Conservation (phyloP, 2,329 filamentous ascomycete genomes). For the Sclerotinia spermophila region DNA sequence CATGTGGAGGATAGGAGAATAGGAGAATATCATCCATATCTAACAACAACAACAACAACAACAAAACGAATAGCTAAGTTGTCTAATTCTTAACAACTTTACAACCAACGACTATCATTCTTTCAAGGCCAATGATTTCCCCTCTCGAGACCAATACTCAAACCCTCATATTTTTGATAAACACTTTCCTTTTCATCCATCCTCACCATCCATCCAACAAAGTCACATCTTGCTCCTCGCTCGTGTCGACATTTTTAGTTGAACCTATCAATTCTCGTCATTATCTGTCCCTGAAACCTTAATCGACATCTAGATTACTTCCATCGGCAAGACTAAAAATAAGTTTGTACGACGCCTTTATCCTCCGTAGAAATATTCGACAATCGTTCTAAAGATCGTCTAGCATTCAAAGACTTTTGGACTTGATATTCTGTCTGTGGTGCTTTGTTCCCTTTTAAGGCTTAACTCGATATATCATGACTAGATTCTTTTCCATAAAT, state of each 20-base stretch:
- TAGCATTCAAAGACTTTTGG: background rate
- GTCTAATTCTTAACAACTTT: background rate
- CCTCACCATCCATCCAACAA: background rate
- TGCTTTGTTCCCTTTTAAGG: background rate
- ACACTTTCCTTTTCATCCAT: background rate
- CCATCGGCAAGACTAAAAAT: background rate
- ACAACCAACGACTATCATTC: conserved; percentile 1
- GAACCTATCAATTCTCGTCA: background rate
- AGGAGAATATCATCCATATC: background rate
- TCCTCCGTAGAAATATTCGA: background rate
- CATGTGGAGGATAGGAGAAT: background rate
- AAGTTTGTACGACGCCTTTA: background rate
- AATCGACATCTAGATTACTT: background rate
- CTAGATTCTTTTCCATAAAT: background rate
- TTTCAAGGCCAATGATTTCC: background rate
- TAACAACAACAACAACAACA: background rate
- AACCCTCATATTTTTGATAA: background rate
- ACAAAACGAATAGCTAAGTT: background rate
- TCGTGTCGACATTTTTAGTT: background rate
- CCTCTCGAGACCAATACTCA: background rate
- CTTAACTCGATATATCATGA: background rate
- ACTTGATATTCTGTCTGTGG: background rate
- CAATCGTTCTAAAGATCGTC: conserved; percentile 8
- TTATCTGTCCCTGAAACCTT: conserved; percentile 1
- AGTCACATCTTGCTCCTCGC: too few relatives aligned